Conservation (phyloP, 2,329 filamentous ascomycete species). For the Xylariaceae sp. region DNA sequence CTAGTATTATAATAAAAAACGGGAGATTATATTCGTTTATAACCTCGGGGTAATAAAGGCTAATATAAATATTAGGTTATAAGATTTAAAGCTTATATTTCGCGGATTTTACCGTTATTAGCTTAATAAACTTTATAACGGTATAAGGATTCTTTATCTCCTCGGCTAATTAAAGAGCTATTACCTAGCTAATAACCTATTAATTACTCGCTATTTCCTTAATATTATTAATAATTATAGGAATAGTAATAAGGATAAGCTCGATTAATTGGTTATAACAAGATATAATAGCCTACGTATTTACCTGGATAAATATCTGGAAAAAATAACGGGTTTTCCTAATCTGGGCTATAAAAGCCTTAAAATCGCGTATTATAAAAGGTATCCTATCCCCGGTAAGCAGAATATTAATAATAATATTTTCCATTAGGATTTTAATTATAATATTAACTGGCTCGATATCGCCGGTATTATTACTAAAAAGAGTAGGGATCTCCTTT, state of each 20-base stretch:
- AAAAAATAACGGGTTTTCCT: neutral
- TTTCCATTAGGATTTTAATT: slow-evolving; percentile 2
- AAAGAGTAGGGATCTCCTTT: too few relatives aligned
- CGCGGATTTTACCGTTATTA: neutral
- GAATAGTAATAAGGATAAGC: neutral
- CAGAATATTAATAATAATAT: slow-evolving; percentile 3
- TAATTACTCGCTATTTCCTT: neutral
- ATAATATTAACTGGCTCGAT: neutral
- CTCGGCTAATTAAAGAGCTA: neutral
- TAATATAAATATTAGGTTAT: slow-evolving; percentile 1
- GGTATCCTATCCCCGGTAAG: neutral
- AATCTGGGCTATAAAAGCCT: slow-evolving; percentile 1
- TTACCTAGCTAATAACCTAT: neutral
- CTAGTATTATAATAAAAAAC: neutral
- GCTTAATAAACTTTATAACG: neutral
- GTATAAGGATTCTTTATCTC: neutral
- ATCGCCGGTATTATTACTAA: neutral
- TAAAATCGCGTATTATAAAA: neutral
- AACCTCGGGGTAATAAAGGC: neutral
- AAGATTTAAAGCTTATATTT: neutral
- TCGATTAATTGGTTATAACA: neutral
- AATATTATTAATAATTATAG: neutral
- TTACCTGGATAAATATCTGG: slow-evolving; percentile 1
- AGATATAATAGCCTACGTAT: neutral
- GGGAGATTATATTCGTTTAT: slow-evolving; percentile 2